These are phyloP conservation scores for Austroboletus eburneus DNA, from an alignment of 768 basidiomycete genomes.

Conservation along the genomic window DNA sequence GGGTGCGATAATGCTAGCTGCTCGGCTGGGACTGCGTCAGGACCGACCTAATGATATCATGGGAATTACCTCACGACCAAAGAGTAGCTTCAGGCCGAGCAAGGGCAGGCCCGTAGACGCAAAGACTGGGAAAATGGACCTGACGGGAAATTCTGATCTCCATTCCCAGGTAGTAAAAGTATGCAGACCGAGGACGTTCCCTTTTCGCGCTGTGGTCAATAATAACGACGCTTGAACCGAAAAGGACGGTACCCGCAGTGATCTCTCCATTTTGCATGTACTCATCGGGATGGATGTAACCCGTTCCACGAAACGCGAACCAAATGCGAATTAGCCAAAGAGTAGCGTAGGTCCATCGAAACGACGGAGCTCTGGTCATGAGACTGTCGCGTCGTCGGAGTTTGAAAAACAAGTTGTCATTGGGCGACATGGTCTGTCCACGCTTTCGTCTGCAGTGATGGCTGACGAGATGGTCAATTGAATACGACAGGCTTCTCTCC, in stretches of 20 bases:
- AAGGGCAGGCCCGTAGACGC: constrained; percentile 34
- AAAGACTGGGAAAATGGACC: constrained; percentile 32
- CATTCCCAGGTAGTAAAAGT: constrained; percentile 37
- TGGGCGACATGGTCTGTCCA: constrained; percentile 25
- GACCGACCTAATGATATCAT: not conserved
- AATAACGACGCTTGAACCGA: not conserved
- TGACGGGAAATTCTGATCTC: constrained; percentile 31
- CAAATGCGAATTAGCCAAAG: constrained; percentile 28
- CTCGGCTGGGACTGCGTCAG: constrained; percentile 15
- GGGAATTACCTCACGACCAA: constrained; percentile 20
- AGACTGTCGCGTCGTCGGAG: not conserved
- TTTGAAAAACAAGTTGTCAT: constrained; percentile 19
- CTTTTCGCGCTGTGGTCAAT: constrained; percentile 20
- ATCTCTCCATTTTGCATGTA: constrained; percentile 40
- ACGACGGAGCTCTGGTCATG: constrained; percentile 12
- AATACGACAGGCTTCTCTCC: constrained; percentile 63
- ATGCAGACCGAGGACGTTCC: constrained; percentile 26
- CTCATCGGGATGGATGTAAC: constrained; percentile 41
- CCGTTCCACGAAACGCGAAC: constrained; percentile 33
- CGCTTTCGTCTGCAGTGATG: constrained; percentile 1
- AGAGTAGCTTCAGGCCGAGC: constrained; percentile 11
- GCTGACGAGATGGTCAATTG: constrained; percentile 10
- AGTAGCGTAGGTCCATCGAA: constrained; percentile 17
- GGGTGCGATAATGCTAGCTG: constrained; percentile 4
- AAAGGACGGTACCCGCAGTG: constrained; percentile 29